Conservation (phyloP, 2,329 filamentous ascomycete genomes). For the Leptographium wingfieldii region DNA sequence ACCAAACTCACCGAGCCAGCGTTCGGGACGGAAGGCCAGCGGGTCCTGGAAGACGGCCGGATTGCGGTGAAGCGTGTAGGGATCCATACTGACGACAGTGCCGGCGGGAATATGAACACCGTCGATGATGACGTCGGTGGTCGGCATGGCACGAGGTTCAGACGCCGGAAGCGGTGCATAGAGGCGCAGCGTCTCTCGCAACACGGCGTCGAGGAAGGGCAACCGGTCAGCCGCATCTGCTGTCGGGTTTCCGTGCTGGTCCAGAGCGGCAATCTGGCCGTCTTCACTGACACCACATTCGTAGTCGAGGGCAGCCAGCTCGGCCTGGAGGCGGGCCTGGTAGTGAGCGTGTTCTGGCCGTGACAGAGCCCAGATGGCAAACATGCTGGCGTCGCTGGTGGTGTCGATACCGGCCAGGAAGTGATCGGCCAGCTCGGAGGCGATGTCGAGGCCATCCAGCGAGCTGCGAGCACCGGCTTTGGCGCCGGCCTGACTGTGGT, state of each 20-base stretch:
- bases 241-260: slow-evolving; percentile 19
- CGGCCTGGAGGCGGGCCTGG: slow-evolving; percentile 31
- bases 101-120: slow-evolving; percentile 14
- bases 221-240: slow-evolving; percentile 25
- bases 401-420: slow-evolving; percentile 41
- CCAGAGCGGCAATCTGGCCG: slow-evolving; percentile 12
- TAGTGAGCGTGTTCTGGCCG: slow-evolving; percentile 25
- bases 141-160: slow-evolving; percentile 29
- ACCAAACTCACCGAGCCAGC: slow-evolving; percentile 10
- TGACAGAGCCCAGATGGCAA: slow-evolving; percentile 36
- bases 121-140: slow-evolving; percentile 16
- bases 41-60: slow-evolving; percentile 14
- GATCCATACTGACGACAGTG: slow-evolving; percentile 14
- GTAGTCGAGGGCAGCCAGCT: slow-evolving; percentile 18
- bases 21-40: slow-evolving; percentile 15
- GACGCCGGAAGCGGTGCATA: slow-evolving; percentile 38
- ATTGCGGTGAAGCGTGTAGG: slow-evolving; percentile 18
- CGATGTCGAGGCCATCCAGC: slow-evolving; percentile 32
- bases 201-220: slow-evolving; percentile 32
- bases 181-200: slow-evolving; percentile 37
- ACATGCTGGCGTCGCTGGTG: slow-evolving; percentile 34
- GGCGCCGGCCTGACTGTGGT: background rate
- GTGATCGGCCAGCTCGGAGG: slow-evolving; percentile 40
- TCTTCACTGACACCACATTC: too few species aligned
- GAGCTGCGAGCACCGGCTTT: slow-evolving; percentile 2